Percentiles rank a stretch among this genome's conserved stretches.
Conservation (phyloP, 257 asterid species). For the Gynochthodes officinalis region DNA sequence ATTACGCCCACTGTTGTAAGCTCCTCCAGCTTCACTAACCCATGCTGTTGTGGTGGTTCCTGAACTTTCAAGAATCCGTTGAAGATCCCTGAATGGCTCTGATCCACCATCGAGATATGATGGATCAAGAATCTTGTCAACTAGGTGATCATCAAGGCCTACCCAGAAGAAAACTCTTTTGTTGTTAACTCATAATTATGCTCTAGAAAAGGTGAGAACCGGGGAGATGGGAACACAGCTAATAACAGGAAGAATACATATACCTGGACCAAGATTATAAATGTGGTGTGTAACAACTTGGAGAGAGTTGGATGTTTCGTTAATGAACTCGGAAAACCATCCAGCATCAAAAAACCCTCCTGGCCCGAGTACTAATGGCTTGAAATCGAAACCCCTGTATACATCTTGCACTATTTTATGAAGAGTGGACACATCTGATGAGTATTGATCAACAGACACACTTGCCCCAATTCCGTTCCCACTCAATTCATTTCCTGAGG, state of each 20-base stretch:
- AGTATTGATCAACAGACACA: slow-evolving; percentile 67
- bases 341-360: slow-evolving; percentile 69
- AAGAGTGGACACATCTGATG: slow-evolving; percentile 46
- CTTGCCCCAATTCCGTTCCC: slow-evolving; percentile 70
- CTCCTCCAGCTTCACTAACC: slow-evolving; percentile 93
- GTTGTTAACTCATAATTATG: background rate
- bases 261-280: slow-evolving; percentile 94
- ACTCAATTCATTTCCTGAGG: slow-evolving; percentile 79
- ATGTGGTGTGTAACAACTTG: slow-evolving; percentile 82
- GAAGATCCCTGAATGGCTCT: slow-evolving; percentile 47
- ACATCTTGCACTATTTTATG: slow-evolving; percentile 42
- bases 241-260: background rate
- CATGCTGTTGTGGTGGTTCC: slow-evolving; percentile 50
- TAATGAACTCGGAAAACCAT: slow-evolving; percentile 56
- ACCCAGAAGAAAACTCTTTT: background rate
- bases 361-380: slow-evolving; percentile 74
- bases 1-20: slow-evolving; percentile 75
- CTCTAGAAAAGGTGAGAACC: too few species aligned
- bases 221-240: background rate
- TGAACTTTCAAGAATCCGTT: slow-evolving; percentile 35
- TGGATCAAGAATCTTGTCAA: slow-evolving; percentile 72
- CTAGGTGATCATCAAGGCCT: slow-evolving; percentile 68
- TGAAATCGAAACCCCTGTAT: slow-evolving; percentile 37
- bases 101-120: slow-evolving; percentile 62
- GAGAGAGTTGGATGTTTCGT: slow-evolving; percentile 43